Evolutionary conservation across 805 yeast genomes (phyloP), one percentile per base, ranked within the genome.

Genomic region (Lachancea waltii): DNA sequence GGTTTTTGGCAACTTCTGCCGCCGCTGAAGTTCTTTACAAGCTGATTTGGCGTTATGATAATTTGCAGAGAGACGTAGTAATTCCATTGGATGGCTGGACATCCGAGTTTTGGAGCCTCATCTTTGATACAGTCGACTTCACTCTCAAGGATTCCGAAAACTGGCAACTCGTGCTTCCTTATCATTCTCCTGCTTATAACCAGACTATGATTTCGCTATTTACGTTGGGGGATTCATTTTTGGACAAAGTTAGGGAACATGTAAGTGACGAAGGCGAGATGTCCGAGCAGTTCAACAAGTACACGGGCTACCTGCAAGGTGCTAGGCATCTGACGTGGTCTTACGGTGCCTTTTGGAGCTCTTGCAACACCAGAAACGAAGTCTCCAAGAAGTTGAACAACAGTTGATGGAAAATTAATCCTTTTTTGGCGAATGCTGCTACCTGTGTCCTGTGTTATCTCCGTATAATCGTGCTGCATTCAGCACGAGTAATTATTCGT

Each of bases 241-340:
- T 83, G 46, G 72, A 72, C 39, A 69, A 73, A 13, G 63, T 79
- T 14, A 69, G 72, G 50, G 68, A 67, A 21, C 87, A 81, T 57
- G 75, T 73, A 16, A 84, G 77, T 53, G 60, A 56, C 49, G 63
- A 61, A 37, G 73, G 76, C 14, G 94, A 94, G 37, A 79, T 90
- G 77, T 80, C 89, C 51, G 97, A 90, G 62, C 96, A 90, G 55
- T 85, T 86, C 59, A 85, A 84, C 62, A 77, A 73, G 52, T 72
- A 78, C 50, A 76, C 72, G 29, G 97, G 97, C 0, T 86, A 62
- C 57, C 76, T 86, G 81, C 82, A 80, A 59, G 97, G 97, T 5
- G 97, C 97, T 0, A 62, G 65, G 39, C 75, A 84, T 50, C 72
- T 90, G 49, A 89, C 97, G 4, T 90, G 97, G 97, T 81, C 94